A percentile compares a stretch with the other conserved stretches of the same genome.
Conservation (phyloP, 441 rosid species). For the Kokia cookei region DNA sequence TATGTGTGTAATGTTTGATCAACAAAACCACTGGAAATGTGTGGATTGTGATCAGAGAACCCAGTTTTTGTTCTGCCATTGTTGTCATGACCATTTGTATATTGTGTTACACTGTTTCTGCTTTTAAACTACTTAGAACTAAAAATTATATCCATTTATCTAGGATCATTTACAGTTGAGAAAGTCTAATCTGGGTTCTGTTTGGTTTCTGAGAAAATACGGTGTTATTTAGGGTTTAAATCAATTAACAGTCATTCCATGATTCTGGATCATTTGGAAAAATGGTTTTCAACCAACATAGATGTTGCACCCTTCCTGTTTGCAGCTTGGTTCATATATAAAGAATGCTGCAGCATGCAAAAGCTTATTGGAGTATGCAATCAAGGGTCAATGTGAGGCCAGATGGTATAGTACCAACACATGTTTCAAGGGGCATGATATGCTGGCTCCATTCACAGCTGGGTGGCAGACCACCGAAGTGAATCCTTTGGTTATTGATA, state of each 20-base stretch:
- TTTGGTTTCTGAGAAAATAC: neutral
- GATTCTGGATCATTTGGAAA: neutral
- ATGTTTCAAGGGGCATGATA: constrained; percentile 75
- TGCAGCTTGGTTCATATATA: constrained; percentile 36
- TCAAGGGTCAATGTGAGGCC: constrained; percentile 16
- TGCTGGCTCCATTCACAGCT: constrained; percentile 97
- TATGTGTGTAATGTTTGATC: neutral
- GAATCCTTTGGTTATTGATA: constrained; percentile 68
- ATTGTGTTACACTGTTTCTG: neutral
- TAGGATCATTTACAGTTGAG: neutral
- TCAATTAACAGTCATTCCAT: neutral
- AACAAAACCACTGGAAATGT: neutral
- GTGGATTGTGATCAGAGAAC: neutral
- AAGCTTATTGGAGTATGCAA: constrained; percentile 21
- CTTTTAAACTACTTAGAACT: neutral
- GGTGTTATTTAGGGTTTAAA: neutral
- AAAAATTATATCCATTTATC: constrained; percentile 1
- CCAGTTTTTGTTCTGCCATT: neutral
- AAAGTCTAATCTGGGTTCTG: neutral
- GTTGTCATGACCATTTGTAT: neutral
- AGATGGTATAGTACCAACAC: constrained; percentile 44
- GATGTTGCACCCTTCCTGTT: neutral
- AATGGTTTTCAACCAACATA: neutral
- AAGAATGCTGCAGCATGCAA: constrained; percentile 28
- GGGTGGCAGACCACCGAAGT: constrained; percentile 83